Evolutionary conservation across 2,329 filamentous ascomycete genomes (phyloP).

Genomic region (Epichloe coenophiala): DNA sequence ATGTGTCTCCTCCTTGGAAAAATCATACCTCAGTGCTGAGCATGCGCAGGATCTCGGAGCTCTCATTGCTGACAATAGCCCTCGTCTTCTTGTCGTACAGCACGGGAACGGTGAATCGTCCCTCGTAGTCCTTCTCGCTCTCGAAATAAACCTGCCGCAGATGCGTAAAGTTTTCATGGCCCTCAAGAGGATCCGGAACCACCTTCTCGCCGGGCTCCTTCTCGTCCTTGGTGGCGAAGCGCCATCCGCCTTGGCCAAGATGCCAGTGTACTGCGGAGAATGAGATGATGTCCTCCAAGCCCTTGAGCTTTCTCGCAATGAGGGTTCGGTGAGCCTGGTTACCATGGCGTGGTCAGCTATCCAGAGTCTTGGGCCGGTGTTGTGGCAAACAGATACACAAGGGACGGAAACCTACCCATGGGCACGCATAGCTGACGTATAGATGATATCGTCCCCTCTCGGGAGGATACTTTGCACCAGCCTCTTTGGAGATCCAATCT

Average conservation of each 20-base stretch:
- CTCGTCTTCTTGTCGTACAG: conserved; percentile 67
- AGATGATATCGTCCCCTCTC: conserved; percentile 90
- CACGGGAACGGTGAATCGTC: conserved; percentile 77
- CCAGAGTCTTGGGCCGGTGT: too few species aligned
- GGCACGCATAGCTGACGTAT: conserved; percentile 88
- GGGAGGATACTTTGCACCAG: conserved; percentile 62
- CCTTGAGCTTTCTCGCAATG: conserved; percentile 82
- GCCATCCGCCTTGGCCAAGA: conserved; percentile 62
- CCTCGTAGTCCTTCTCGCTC: conserved; percentile 56
- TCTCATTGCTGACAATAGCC: conserved; percentile 82
- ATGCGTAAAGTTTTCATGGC: conserved; percentile 54
- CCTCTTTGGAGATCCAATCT: conserved; percentile 59
- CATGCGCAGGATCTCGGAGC: conserved; percentile 86
- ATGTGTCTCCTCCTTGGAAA: neutral
- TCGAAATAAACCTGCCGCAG: conserved; percentile 71
- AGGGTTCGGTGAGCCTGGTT: conserved; percentile 62
- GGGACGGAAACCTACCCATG: conserved; percentile 47
- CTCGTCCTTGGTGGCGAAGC: conserved; percentile 56
- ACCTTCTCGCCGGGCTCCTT: conserved; percentile 47
- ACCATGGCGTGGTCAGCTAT: neutral
- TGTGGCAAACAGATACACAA: neutral
- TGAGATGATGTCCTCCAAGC: conserved; percentile 70
- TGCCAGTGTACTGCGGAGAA: conserved; percentile 88
- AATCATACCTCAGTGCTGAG: conserved; percentile 53
- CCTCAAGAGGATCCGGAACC: conserved; percentile 53